phyloP scores from a whole-genome alignment of 129 eudicot genomes.

The Erigeron canadensis region DNA sequence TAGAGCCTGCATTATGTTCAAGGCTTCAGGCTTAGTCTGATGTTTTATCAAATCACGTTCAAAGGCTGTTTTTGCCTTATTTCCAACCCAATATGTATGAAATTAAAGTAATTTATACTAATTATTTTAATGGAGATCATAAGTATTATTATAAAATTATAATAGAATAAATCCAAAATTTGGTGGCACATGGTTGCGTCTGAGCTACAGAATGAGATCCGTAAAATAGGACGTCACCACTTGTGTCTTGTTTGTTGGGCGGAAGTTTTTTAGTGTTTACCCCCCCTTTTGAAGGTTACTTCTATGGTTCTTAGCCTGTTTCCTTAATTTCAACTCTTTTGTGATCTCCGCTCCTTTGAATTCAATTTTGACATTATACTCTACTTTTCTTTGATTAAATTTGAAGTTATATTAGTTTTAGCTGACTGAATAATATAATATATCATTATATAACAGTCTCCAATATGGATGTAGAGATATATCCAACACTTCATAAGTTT shows the following conservation, averaged over 20 bases:
- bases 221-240: slow-evolving; percentile 37
- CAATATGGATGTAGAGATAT: neutral
- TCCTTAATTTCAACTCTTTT: neutral
- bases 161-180: slow-evolving; percentile 11
- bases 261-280: slow-evolving; percentile 8
- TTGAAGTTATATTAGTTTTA: neutral
- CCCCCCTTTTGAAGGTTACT: neutral
- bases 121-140: too few species aligned
- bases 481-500: too few species aligned
- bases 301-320: slow-evolving; percentile 11
- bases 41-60: neutral
- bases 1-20: neutral
- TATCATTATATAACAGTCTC: too few species aligned
- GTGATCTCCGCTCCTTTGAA: slow-evolving; percentile 12
- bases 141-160: neutral
- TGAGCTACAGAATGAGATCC: slow-evolving; percentile 30
- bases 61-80: too few species aligned
- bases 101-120: too few species aligned
- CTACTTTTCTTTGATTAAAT: neutral
- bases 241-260: slow-evolving; percentile 31
- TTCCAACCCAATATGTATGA: too few species aligned
- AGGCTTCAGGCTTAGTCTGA: neutral
- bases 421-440: neutral
- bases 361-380: slow-evolving; percentile 6
- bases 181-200: slow-evolving; percentile 25